Evolutionary conservation across 2,329 filamentous ascomycete genomes (phyloP).

Genomic region (Ophiosphaerella narmari): DNA sequence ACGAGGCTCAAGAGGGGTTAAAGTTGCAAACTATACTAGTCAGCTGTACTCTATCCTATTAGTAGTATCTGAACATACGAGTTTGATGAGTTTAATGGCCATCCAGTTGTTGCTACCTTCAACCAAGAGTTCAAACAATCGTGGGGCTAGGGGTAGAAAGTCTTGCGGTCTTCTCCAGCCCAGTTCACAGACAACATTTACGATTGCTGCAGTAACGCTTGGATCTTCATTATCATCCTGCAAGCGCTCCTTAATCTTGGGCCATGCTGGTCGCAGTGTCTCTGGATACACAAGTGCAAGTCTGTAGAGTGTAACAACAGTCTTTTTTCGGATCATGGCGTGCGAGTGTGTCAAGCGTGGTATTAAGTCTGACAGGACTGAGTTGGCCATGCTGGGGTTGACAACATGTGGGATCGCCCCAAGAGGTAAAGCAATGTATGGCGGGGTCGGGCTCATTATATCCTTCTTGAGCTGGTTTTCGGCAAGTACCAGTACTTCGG

Average conservation of each 20-base stretch:
- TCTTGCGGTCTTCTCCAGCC: slow-evolving; percentile 93
- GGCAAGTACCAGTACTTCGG: slow-evolving; percentile 95
- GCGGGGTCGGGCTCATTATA: slow-evolving; percentile 71
- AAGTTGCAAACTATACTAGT: slow-evolving; percentile 76
- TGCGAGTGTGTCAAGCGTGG: slow-evolving; percentile 86
- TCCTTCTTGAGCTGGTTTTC: slow-evolving; percentile 98
- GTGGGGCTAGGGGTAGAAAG: slow-evolving; percentile 87
- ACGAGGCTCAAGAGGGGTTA: slow-evolving; percentile 90
- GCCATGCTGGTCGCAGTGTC: slow-evolving; percentile 89
- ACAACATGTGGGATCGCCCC: slow-evolving; percentile 92
- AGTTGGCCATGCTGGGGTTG: slow-evolving; percentile 88
- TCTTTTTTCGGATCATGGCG: slow-evolving; percentile 89
- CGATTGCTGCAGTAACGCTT: slow-evolving; percentile 91
- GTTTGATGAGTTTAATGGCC: slow-evolving; percentile 98
- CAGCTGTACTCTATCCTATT: slow-evolving; percentile 4
- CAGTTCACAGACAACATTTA: slow-evolving; percentile 95
- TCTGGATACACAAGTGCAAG: slow-evolving; percentile 96
- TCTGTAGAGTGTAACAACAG: slow-evolving; percentile 90
- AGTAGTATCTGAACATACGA: slow-evolving; percentile 60
- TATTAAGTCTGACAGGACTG: slow-evolving; percentile 82
- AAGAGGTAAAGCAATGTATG: slow-evolving; percentile 83
- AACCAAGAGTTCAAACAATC: slow-evolving; percentile 89
- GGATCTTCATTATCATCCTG: slow-evolving; percentile 89
- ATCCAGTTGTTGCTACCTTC: slow-evolving; percentile 98
- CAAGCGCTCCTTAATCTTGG: slow-evolving; percentile 92